Conservation (phyloP, 129 eudicot genomes). For the Helianthus annuus region HanXRQr2.0-SUNRISE NC_035444.2:31431045-31431544, state of each 20-base stretch:
- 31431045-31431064: neutral
- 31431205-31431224: conserved; percentile 17
- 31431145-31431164: neutral
- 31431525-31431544: no score
- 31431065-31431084: conserved; percentile 12
- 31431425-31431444: no score
- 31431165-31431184: conserved; percentile 4
- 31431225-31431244: conserved; percentile 30
- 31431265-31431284: no score
- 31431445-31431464: no score
- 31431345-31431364: no score
- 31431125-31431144: neutral
- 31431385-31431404: no score
- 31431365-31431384: no score
- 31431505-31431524: no score
- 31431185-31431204: conserved; percentile 33
- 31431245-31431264: neutral
- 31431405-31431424: no score
- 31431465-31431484: no score
- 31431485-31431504: no score
- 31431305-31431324: neutral
- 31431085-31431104: neutral
- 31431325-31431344: neutral
- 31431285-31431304: neutral
- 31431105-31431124: neutral